phyloP scores from a whole-genome alignment of 2,329 filamentous ascomycete genomes.

The Metarhizium rileyi region DNA sequence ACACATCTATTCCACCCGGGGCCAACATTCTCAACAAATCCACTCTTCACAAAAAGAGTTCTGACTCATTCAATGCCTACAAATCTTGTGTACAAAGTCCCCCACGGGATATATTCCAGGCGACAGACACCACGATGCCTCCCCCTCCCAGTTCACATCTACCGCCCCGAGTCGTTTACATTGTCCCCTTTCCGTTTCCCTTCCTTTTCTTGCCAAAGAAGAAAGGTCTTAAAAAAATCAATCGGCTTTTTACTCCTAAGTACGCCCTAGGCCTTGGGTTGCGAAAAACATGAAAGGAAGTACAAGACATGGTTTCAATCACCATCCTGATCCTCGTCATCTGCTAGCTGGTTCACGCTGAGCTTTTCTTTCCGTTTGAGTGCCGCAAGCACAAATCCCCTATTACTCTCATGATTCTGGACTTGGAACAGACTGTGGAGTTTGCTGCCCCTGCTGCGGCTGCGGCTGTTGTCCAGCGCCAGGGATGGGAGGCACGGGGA shows the following conservation, averaged over 20 bases:
- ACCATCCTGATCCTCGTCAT: neutral
- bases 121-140: neutral
- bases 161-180: neutral
- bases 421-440: slow-evolving; percentile 2
- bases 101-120: neutral
- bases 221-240: neutral
- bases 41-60: neutral
- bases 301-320: neutral
- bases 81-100: slow-evolving; percentile 3
- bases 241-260: slow-evolving; percentile 1
- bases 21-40: no score
- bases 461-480: slow-evolving; percentile 24
- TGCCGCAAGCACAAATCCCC: neutral
- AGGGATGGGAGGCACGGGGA: slow-evolving; percentile 33
- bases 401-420: neutral
- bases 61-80: slow-evolving; percentile 1
- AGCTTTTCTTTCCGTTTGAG: neutral
- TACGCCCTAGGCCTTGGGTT: slow-evolving; percentile 1
- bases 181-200: neutral
- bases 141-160: neutral
- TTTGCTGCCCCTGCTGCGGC: neutral
- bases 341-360: neutral
- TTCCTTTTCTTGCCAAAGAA: neutral
- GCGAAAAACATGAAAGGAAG: neutral
- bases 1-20: neutral